Conservation (phyloP, 1,139 yeast genomes). For the Entelexis paramagnoliae region DNA sequence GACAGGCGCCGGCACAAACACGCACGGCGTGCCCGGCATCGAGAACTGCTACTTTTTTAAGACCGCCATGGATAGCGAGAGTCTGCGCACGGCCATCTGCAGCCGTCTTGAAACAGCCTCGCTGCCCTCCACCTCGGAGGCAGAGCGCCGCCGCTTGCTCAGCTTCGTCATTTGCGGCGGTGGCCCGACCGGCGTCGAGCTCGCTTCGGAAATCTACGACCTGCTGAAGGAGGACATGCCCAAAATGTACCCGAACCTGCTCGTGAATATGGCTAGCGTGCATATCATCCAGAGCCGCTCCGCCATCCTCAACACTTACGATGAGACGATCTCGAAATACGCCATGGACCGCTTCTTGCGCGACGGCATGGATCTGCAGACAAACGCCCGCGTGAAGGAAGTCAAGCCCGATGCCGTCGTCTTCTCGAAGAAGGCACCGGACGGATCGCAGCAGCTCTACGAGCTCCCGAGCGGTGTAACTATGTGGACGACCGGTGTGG, state of each 20-base stretch:
- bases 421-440: constrained; percentile 33
- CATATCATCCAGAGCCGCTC: constrained; percentile 57
- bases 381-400: constrained; percentile 49
- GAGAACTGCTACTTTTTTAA: constrained; percentile 49
- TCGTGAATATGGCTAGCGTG: constrained; percentile 50
- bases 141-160: constrained; percentile 46
- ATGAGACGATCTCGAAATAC: constrained; percentile 48
- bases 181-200: constrained; percentile 62
- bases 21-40: constrained; percentile 57
- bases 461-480: constrained; percentile 52
- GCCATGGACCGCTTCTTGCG: constrained; percentile 50
- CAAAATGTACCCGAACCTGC: constrained; percentile 44
- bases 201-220: constrained; percentile 56
- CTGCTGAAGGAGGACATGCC: constrained; percentile 49
- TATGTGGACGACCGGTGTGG: constrained; percentile 61
- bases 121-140: constrained; percentile 49
- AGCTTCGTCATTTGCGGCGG: constrained; percentile 62
- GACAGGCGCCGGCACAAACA: constrained; percentile 54
- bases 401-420: constrained; percentile 45
- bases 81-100: constrained; percentile 45
- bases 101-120: constrained; percentile 48
- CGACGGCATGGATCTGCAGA: constrained; percentile 48
- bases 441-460: constrained; percentile 36
- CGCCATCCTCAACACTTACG: constrained; percentile 54
- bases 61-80: constrained; percentile 56